phyloP scores from a whole-genome alignment of 2,329 filamentous ascomycete species.

The Colletotrichum musae region DNA sequence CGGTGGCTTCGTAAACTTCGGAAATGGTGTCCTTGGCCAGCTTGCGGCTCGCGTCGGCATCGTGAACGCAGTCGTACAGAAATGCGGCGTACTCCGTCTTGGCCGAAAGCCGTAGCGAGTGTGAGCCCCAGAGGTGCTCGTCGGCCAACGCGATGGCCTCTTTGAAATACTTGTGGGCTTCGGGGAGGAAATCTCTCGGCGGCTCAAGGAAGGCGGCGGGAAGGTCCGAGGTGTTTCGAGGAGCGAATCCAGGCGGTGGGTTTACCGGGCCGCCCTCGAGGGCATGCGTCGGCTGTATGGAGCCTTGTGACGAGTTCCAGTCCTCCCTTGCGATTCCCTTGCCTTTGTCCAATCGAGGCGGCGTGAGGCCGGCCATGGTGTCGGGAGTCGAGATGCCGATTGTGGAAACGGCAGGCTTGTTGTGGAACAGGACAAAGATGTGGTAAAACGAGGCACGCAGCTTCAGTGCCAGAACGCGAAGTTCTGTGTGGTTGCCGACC shows the following conservation, averaged over 20 bases:
- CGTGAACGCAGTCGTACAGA: conserved; percentile 91
- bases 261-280: conserved; percentile 73
- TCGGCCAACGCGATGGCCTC: conserved; percentile 84
- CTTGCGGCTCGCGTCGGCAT: conserved; percentile 80
- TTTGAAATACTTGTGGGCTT: conserved; percentile 85
- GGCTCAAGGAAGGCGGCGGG: conserved; percentile 79
- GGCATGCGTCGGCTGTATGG: conserved; percentile 63
- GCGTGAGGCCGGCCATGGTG: conserved; percentile 54
- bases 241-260: conserved; percentile 69
- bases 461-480: conserved; percentile 92
- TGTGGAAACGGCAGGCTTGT: conserved; percentile 82
- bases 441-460: conserved; percentile 95
- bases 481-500: conserved; percentile 82
- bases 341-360: conserved; percentile 61
- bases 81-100: conserved; percentile 95
- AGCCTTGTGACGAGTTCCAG: conserved; percentile 58
- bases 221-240: conserved; percentile 48
- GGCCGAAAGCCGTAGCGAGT: conserved; percentile 89
- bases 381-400: conserved; percentile 69
- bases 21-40: conserved; percentile 87
- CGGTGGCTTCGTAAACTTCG: conserved; percentile 91
- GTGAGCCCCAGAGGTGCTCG: conserved; percentile 84
- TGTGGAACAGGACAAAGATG: conserved; percentile 96
- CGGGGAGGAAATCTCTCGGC: conserved; percentile 83
- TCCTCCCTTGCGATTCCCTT: conserved; percentile 63